Conservation (phyloP, 768 basidiomycete species). For the Sporobolomyces pararoseus region DNA sequence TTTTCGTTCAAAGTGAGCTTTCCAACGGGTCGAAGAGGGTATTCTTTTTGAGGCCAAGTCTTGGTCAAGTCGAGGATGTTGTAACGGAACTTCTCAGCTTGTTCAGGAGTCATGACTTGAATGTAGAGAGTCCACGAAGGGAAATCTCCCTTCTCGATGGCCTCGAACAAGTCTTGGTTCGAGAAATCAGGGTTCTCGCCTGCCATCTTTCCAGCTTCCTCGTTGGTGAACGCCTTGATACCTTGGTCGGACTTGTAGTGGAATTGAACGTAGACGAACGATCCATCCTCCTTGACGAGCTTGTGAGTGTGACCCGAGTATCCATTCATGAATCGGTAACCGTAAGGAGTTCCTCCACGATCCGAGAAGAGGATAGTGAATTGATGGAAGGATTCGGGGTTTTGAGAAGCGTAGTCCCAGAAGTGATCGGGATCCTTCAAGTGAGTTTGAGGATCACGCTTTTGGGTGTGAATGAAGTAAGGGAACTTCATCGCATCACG, state of each 20-base stretch:
- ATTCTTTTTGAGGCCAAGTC: slow-evolving; percentile 52
- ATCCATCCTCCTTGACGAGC: slow-evolving; percentile 47
- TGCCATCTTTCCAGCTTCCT: slow-evolving; percentile 62
- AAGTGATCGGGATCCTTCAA: slow-evolving; percentile 70
- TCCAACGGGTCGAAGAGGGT: slow-evolving; percentile 51
- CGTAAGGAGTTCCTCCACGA: slow-evolving; percentile 51
- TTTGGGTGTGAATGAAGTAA: slow-evolving; percentile 55
- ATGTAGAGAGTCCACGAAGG: slow-evolving; percentile 49
- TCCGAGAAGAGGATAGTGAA: slow-evolving; percentile 53
- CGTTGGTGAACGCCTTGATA: slow-evolving; percentile 64
- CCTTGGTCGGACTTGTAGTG: slow-evolving; percentile 50
- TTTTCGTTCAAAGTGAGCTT: slow-evolving; percentile 53
- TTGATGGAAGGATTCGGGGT: slow-evolving; percentile 54
- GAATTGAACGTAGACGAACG: slow-evolving; percentile 49
- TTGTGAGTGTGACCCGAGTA: slow-evolving; percentile 64
- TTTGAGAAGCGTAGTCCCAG: slow-evolving; percentile 55
- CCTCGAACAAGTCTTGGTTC: slow-evolving; percentile 52
- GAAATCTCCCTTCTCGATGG: slow-evolving; percentile 52
- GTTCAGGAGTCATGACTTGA: slow-evolving; percentile 88
- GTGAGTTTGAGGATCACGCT: slow-evolving; percentile 78
- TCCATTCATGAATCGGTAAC: slow-evolving; percentile 78
- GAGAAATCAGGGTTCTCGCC: slow-evolving; percentile 58
- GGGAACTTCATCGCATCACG: slow-evolving; percentile 53
- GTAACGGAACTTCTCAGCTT: slow-evolving; percentile 79
- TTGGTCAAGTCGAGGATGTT: slow-evolving; percentile 89